Percentiles rank a stretch among this genome's conserved stretches.
These are phyloP conservation scores for Oryza brachyantha DNA, from an alignment of 176 grass and related monocot genomes.

Conservation along the genomic window DNA sequence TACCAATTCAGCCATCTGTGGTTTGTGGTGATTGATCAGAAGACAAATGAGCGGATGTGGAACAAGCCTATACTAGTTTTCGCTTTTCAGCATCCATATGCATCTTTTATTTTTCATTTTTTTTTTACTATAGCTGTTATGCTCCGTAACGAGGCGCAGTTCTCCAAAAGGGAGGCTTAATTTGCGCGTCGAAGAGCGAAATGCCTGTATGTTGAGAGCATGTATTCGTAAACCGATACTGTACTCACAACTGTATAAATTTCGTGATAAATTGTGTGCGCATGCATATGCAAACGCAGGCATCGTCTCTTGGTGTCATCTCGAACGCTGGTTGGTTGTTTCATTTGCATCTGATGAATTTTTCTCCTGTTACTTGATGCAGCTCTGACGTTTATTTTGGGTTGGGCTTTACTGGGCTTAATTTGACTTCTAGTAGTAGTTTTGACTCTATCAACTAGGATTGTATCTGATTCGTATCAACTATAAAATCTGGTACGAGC, in stretches of 20 bases:
- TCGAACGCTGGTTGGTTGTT: not conserved
- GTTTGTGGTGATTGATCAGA: not conserved
- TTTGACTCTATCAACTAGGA: no score
- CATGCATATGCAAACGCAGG: not conserved
- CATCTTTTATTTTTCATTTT: not conserved
- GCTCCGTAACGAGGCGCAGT: conserved; percentile 3
- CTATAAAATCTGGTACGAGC: no score
- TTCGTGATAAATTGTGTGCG: not conserved
- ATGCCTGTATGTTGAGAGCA: not conserved
- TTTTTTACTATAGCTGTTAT: not conserved
- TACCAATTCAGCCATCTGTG: no score
- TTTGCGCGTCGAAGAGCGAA: not conserved
- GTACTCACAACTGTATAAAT: not conserved
- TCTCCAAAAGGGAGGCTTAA: conserved; percentile 27
- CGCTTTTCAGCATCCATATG: not conserved
- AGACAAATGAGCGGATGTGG: not conserved
- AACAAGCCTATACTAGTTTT: not conserved
- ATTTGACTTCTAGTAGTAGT: not conserved
- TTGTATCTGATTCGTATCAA: no score
- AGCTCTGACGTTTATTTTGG: not conserved
- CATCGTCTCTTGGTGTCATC: not conserved
- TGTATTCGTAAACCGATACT: not conserved
- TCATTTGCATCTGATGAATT: not conserved
- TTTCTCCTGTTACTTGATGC: not conserved
- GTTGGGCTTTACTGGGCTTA: not conserved